A percentile compares a stretch with the other conserved stretches of the same genome.
Evolutionary conservation across 176 grass and related monocot species (phyloP).

Genomic region (Oryza punctata): DNA sequence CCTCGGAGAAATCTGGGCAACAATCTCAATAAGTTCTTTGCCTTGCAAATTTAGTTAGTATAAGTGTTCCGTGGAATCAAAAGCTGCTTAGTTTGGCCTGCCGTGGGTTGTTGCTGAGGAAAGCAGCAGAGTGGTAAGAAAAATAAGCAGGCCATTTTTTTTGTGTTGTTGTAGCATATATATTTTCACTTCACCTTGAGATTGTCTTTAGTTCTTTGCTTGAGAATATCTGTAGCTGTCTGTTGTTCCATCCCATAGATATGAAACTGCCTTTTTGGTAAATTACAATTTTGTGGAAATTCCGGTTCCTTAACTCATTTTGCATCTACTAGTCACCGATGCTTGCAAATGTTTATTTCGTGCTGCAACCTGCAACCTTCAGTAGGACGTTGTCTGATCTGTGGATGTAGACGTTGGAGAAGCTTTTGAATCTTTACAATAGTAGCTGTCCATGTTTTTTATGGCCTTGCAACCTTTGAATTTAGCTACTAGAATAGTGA

Average conservation of each 20-base stretch:
- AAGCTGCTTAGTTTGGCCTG: conserved; percentile 36
- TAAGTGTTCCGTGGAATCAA: conserved; percentile 23
- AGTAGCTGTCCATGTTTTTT: neutral
- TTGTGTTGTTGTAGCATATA: conserved; percentile 57
- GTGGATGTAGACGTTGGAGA: neutral
- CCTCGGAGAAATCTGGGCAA: conserved; percentile 54
- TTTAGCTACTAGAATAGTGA: no score
- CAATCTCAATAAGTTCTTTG: conserved; percentile 44
- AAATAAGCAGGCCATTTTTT: conserved; percentile 49
- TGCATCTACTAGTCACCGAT: neutral
- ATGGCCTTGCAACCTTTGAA: no score
- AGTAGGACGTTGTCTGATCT: neutral
- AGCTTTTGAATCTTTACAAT: neutral
- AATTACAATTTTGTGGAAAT: conserved; percentile 36
- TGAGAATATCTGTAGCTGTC: conserved; percentile 34
- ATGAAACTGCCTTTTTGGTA: conserved; percentile 19
- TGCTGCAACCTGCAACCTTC: neutral
- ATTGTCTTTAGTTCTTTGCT: neutral
- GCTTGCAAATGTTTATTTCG: neutral
- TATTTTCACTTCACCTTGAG: conserved; percentile 27
- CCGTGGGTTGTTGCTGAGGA: conserved; percentile 5
- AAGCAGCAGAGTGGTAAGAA: conserved; percentile 22
- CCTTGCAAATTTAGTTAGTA: conserved; percentile 43
- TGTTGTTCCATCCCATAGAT: conserved; percentile 47
- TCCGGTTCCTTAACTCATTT: neutral